These are phyloP conservation scores for Moesziomyces sp. DNA, from an alignment of 1,284 basidiomycete genomes.

Conservation along the genomic window DNA sequence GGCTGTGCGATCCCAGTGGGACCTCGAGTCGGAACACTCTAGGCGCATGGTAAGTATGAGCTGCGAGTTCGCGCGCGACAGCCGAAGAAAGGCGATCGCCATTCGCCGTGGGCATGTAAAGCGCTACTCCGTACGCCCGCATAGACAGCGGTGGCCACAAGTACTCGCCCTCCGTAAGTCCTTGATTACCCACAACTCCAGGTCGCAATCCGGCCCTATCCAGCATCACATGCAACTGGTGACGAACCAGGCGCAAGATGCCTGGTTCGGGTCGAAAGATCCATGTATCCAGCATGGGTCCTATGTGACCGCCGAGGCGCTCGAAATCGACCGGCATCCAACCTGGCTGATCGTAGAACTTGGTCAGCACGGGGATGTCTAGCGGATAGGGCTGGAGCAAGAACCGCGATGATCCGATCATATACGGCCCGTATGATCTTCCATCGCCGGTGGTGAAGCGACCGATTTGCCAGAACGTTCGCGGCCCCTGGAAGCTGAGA, in stretches of 20 bases:
- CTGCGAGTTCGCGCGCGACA: not conserved
- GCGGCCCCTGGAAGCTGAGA: no score
- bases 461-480: not conserved
- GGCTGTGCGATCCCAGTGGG: not conserved
- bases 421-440: not conserved
- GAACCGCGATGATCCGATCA: not conserved
- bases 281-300: not conserved
- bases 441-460: not conserved
- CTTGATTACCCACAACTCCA: not conserved
- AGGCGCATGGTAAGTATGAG: not conserved
- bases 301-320: fast-evolving
- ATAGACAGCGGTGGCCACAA: conserved; percentile 4
- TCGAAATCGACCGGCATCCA: not conserved
- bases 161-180: conserved; percentile 3
- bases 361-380: not conserved
- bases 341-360: not conserved
- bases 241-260: not conserved
- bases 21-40: not conserved
- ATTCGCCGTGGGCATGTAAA: not conserved
- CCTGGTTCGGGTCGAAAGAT: conserved; percentile 11
- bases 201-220: not conserved
- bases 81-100: not conserved
- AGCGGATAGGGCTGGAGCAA: conserved; percentile 5
- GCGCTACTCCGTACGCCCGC: no score
- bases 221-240: not conserved